phyloP scores from a whole-genome alignment of 2,329 filamentous ascomycete species.

The Calonectria pteridis region DNA sequence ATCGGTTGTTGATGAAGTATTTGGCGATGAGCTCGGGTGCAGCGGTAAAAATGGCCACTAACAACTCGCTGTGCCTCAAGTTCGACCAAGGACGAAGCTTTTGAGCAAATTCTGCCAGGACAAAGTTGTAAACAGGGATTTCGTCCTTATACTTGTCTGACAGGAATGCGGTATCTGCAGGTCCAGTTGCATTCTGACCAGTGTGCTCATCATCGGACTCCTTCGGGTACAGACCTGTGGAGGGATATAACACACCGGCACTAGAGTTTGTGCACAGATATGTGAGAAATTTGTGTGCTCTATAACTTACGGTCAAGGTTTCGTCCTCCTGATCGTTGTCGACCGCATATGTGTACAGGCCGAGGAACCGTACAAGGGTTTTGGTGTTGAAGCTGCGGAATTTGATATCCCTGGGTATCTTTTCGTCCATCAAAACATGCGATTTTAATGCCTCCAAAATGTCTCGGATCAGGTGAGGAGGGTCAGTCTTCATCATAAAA shows the following conservation, averaged over 20 bases:
- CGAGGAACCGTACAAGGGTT: constrained; percentile 78
- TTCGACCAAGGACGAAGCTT: constrained; percentile 87
- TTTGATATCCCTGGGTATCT: constrained; percentile 80
- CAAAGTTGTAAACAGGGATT: constrained; percentile 82
- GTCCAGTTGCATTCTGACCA: constrained; percentile 55
- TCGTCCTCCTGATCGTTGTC: constrained; percentile 56
- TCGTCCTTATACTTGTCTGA: constrained; percentile 75
- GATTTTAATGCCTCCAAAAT: constrained; percentile 78
- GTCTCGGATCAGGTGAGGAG: constrained; percentile 79
- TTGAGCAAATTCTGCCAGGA: constrained; percentile 82
- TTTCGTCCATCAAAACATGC: constrained; percentile 80
- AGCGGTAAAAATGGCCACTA: constrained; percentile 82
- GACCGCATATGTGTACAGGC: constrained; percentile 75
- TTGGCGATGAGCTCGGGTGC: constrained; percentile 89
- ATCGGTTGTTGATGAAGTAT: constrained; percentile 85
- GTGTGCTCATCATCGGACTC: constrained; percentile 66
- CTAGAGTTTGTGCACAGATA: constrained; percentile 79
- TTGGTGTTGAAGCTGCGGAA: constrained; percentile 80
- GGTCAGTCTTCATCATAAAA: constrained; percentile 82
- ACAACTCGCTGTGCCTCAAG: constrained; percentile 82
- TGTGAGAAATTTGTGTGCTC: constrained; percentile 81
- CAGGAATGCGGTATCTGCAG: constrained; percentile 77
- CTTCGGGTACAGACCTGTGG: constrained; percentile 87
- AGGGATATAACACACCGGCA: constrained; percentile 80
- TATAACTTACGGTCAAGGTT: constrained; percentile 68